Percentiles rank a stretch among this genome's conserved stretches.
These are phyloP conservation scores for Botryotinia calthae DNA, from an alignment of 2,329 filamentous ascomycete species.

Conservation along the genomic window DNA sequence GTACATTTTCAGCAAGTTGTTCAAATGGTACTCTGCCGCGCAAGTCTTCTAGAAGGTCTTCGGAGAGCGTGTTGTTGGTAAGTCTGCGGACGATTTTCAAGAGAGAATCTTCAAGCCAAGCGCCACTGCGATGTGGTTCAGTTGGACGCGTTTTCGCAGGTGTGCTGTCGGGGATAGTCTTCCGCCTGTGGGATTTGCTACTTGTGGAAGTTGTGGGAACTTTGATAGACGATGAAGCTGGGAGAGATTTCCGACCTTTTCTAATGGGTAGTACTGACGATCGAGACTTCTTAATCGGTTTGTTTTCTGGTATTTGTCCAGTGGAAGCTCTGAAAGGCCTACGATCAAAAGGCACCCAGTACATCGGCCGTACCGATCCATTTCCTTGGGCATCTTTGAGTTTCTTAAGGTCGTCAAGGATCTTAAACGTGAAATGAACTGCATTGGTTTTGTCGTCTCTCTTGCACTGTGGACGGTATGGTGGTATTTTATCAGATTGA, in stretches of 20 bases:
- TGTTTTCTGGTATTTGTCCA: constrained; percentile 15
- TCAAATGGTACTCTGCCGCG: constrained; percentile 7
- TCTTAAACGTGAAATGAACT: constrained; percentile 35
- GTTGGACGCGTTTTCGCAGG: background rate
- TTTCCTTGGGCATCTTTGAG: constrained; percentile 28
- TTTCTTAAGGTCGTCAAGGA: constrained; percentile 32
- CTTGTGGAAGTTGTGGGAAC: background rate
- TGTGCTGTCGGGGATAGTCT: background rate
- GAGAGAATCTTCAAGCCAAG: constrained; percentile 1
- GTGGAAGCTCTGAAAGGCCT: constrained; percentile 17
- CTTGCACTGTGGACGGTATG: constrained; percentile 27
- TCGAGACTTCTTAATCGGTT: background rate
- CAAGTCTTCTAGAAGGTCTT: constrained; percentile 1
- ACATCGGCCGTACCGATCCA: constrained; percentile 23
- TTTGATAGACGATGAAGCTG: background rate
- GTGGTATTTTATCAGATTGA: background rate
- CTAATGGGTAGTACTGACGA: background rate
- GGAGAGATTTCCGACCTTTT: constrained; percentile 11
- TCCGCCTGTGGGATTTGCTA: background rate
- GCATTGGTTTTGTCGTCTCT: constrained; percentile 37
- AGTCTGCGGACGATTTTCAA: background rate
- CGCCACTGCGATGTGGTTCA: background rate
- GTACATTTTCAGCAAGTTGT: constrained; percentile 4
- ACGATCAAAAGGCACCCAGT: constrained; percentile 22
- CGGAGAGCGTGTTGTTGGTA: background rate